Conservation (phyloP, 768 basidiomycete species). For the Suillus fuscotomentosus region DNA sequence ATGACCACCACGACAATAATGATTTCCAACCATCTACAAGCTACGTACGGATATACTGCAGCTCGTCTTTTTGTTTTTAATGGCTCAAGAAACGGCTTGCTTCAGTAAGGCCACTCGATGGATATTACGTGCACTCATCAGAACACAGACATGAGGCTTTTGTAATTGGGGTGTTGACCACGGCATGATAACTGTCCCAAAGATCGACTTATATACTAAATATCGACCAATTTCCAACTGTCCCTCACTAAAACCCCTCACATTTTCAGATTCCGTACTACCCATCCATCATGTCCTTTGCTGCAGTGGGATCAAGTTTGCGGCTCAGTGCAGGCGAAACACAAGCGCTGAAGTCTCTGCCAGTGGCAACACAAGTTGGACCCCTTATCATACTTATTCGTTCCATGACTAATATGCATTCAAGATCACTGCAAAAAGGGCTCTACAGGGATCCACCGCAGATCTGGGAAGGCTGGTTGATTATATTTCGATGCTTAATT, state of each 20-base stretch:
- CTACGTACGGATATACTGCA: no score
- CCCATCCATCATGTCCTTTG: neutral
- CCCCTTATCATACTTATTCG: neutral
- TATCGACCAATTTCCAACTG: neutral
- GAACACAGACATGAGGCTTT: neutral
- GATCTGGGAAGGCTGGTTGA: neutral
- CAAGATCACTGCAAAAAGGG: neutral
- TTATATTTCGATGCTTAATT: neutral
- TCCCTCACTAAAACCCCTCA: neutral
- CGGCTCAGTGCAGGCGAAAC: neutral
- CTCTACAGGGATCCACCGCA: neutral
- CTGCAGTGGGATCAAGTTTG: neutral
- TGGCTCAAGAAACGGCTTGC: neutral
- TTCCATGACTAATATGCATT: neutral
- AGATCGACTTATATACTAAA: neutral
- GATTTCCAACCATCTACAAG: no score
- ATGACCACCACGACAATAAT: no score
- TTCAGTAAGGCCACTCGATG: neutral
- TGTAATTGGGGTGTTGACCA: neutral
- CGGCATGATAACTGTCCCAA: neutral
- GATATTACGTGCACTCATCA: neutral
- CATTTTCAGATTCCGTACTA: neutral
- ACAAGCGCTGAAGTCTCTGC: neutral
- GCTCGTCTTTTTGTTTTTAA: neutral
- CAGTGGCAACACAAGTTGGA: neutral